Evolutionary conservation across 2,329 filamentous ascomycete species (phyloP).

Genomic region (Fragosphaeria purpurea): DNA sequence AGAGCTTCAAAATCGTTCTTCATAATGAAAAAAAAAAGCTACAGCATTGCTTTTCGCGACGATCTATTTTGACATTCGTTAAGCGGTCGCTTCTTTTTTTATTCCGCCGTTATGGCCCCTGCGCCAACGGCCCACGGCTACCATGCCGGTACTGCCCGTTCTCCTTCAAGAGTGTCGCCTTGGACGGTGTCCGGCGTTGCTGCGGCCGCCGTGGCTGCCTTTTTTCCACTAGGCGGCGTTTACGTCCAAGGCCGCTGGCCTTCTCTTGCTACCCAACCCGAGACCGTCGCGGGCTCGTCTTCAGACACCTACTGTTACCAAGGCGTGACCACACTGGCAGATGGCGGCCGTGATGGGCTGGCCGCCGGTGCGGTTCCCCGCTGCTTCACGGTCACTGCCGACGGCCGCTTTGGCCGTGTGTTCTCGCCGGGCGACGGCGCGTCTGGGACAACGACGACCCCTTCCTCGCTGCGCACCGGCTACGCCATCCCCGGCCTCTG

Average conservation of each 20-base stretch:
- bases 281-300: no score
- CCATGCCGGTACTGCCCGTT: no score
- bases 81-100: no score
- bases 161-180: not conserved
- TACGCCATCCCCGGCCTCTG: conserved; percentile 58
- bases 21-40: no score
- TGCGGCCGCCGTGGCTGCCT: not conserved
- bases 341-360: conserved; percentile 14
- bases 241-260: not conserved
- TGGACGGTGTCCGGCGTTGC: not conserved
- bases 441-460: conserved; percentile 19
- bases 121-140: no score
- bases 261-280: no score
- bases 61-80: no score
- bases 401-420: conserved; percentile 41
- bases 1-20: no score
- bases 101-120: not conserved
- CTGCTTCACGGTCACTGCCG: conserved; percentile 43
- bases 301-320: conserved; percentile 32
- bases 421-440: conserved; percentile 25
- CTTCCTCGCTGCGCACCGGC: conserved; percentile 25
- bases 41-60: no score
- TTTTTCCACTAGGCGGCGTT: not conserved
- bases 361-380: conserved; percentile 23
- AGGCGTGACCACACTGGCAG: conserved; percentile 30